Percentiles rank a stretch among this genome's conserved stretches.
These are phyloP conservation scores for Croton setiger DNA, from an alignment of 441 rosid species.

Conservation along the genomic window DNA sequence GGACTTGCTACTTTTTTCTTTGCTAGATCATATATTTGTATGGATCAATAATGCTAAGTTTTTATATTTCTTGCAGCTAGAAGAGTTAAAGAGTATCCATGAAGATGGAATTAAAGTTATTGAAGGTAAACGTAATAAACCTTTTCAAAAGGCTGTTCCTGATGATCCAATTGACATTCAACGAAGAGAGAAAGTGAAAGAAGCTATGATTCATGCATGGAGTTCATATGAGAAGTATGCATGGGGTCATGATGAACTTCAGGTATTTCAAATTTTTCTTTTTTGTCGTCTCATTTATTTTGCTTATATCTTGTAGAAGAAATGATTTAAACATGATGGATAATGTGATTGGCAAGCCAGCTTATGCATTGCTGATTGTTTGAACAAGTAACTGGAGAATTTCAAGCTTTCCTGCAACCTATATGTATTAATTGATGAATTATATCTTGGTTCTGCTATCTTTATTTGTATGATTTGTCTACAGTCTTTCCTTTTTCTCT, in stretches of 20 bases:
- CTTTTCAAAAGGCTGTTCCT: constrained; percentile 28
- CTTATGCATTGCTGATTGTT: background rate
- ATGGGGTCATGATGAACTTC: constrained; percentile 98
- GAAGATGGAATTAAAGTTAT: constrained; percentile 27
- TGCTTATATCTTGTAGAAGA: background rate
- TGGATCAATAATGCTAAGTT: background rate
- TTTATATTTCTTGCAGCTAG: constrained; percentile 39
- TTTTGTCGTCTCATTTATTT: background rate
- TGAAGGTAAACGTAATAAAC: constrained; percentile 8
- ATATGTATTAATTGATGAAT: background rate
- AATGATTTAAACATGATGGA: background rate
- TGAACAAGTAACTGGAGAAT: background rate
- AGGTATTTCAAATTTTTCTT: constrained; percentile 40
- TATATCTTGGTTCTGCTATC: background rate
- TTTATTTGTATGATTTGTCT: background rate
- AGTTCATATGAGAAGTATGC: constrained; percentile 94
- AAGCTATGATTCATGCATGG: constrained; percentile 99
- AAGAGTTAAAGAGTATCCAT: constrained; percentile 35
- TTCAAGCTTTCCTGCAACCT: background rate
- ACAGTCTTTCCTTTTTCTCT: background rate
- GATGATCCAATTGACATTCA: constrained; percentile 57
- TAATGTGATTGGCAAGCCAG: background rate
- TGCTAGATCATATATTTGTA: background rate
- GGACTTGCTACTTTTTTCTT: background rate
- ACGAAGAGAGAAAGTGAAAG: constrained; percentile 87